Base-by-base conservation (phyloP, 2,329 filamentous ascomycete genomes). In the Beauveria asiatica region DNA sequence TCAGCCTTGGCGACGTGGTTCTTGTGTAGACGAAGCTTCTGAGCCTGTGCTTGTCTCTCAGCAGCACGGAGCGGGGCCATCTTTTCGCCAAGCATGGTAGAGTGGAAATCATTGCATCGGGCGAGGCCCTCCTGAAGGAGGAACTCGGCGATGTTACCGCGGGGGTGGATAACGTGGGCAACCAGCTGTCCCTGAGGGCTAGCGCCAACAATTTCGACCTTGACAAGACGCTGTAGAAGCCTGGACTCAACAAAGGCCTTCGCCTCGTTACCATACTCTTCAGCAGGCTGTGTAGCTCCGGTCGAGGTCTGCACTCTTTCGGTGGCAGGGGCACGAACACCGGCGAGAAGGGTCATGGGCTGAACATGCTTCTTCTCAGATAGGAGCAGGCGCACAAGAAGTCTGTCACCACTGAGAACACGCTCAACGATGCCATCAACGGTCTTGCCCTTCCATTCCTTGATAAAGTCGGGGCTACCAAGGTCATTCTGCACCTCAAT, bases 31-130 rank as follows among this genome's bases (percentile, higher is more conserved):
- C 91, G 90, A 49, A 88, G 80, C 68, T 89, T 88, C 65, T 83
- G 83, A 65, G 85, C 83, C 75, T 92, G 92, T 5, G 94, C 94
- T 61, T 83, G 78, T 73, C 90, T 93, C 77, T 99, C 94, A 1
- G 94, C 92, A 65, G 89, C 84, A 64, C 94, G 86, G 61, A 97
- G 84, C 61, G 83, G 74, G 46, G 88, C 86, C 94, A 99, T 99
- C 68, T 93, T 90, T 54, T 84, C 78, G 49, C 94, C 94, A 11
- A 99, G 83, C 76, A 97, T 81, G 44, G 92, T 95, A 1, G 93
- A 96, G 77, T 99, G 94, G 75, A 94, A 92, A 74, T 99, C 94
- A 65, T 92, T 92, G 78, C 93, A 97, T 69, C 91, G 84, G 45
- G 93, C 94, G 60, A 97, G 80, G 67, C 94, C 94, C 57, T 92